Conservation (phyloP, 768 basidiomycete species). For the Mycena polygramma region DNA sequence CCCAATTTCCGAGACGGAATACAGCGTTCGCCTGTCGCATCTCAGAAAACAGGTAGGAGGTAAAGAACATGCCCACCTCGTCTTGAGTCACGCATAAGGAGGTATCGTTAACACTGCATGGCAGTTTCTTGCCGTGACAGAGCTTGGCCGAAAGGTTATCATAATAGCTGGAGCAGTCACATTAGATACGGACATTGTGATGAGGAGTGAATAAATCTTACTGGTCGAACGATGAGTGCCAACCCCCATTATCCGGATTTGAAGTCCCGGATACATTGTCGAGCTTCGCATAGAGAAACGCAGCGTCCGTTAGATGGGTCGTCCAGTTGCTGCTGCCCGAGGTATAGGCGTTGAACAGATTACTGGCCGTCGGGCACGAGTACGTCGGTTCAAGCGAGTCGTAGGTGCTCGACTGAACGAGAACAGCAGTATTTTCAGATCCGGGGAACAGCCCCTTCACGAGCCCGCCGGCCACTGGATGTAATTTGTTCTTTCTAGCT, state of each 20-base stretch:
- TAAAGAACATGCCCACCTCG: conserved; percentile 43
- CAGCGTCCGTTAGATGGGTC: conserved; percentile 54
- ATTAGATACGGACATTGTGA: background rate
- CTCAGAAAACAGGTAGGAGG: background rate
- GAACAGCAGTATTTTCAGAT: conserved; percentile 47
- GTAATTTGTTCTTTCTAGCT: background rate
- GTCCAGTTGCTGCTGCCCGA: conserved; percentile 58
- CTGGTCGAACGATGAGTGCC: conserved; percentile 68
- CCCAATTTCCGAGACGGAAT: conserved; percentile 71
- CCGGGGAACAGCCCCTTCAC: conserved; percentile 60
- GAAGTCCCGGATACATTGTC: conserved; percentile 59
- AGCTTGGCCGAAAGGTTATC: conserved; percentile 66
- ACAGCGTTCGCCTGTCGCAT: conserved; percentile 59
- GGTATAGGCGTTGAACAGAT: conserved; percentile 51
- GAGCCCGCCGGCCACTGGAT: conserved; percentile 57
- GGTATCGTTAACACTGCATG: conserved; percentile 60
- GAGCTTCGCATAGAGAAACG: conserved; percentile 55
- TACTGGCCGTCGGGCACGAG: conserved; percentile 54
- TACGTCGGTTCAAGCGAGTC: conserved; percentile 65
- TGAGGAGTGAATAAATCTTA: conserved; percentile 39
- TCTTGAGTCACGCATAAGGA: conserved; percentile 59
- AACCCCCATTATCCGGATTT: conserved; percentile 55
- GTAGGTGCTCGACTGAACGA: conserved; percentile 55
- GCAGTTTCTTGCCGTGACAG: conserved; percentile 60
- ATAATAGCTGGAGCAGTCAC: conserved; percentile 54